These are phyloP conservation scores for Acacia pycnantha DNA, from an alignment of 331 rosid species.

Conservation along the genomic window DNA sequence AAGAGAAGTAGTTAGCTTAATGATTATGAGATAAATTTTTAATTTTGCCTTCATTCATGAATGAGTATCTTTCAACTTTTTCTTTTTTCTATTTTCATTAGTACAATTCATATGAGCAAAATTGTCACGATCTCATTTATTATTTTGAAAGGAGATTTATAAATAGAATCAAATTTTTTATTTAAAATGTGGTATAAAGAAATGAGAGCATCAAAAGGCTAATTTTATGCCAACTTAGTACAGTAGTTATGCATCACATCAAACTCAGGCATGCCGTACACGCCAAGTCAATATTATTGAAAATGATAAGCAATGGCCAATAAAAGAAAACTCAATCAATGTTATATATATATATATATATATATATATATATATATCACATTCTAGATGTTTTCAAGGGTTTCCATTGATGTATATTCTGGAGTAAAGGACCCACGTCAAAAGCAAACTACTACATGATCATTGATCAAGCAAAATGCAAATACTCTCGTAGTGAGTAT, in stretches of 20 bases:
- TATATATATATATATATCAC: too few relatives aligned
- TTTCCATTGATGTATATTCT: neutral
- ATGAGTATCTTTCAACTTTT: too few relatives aligned
- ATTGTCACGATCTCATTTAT: too few relatives aligned
- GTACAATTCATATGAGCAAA: too few relatives aligned
- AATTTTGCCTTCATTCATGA: too few relatives aligned
- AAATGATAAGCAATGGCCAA: neutral
- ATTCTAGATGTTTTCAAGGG: neutral
- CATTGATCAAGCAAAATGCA: neutral
- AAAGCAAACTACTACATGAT: neutral
- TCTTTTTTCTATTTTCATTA: too few relatives aligned
- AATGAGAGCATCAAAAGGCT: neutral
- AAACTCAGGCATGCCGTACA: neutral
- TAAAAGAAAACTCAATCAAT: neutral
- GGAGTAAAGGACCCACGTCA: neutral
- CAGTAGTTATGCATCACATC: neutral
- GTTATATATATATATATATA: too few relatives aligned
- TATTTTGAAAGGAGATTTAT: too few relatives aligned
- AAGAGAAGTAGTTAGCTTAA: too few relatives aligned
- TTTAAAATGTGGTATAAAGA: too few relatives aligned
- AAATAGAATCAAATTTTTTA: too few relatives aligned
- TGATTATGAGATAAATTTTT: too few relatives aligned
- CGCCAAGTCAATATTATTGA: neutral
- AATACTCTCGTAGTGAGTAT: neutral
- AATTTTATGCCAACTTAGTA: neutral